Evolutionary conservation across 2,329 filamentous ascomycete genomes (phyloP), one percentile per base, ranked within the genome.

Genomic region (Cadophora malorum): DNA sequence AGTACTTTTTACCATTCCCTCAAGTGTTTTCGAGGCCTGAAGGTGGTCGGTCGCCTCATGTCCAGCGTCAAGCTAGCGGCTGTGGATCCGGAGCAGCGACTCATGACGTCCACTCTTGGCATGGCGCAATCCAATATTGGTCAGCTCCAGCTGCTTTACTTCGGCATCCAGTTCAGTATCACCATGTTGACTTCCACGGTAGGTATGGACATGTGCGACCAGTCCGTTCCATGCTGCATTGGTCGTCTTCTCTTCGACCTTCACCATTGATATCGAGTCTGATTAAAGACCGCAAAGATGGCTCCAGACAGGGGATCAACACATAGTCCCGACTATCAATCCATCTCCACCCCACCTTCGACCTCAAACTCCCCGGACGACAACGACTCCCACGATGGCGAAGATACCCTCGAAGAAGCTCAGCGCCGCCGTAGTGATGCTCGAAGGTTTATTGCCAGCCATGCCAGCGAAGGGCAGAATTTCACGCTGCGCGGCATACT

Each of bases 401-500:
- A 61, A 16, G 62, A 49, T 33, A 31, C 49, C 33, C 33, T 65
- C 38, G 38, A 49, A 41, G 16, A 61, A 47, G 25, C 23, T 35
- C 62, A 67, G 31, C 70, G 76, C 25, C 70, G 73, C 23, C 71
- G 70, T 45, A 78, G 73, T 63, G 73, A 77, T 21, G 73, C 71
- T 25, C 71, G 72, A 21, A 65, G 69, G 62, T 78, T 74, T 58
- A 74, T 78, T 56, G 71, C 73, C 19, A 68, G 64, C 55, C 74
- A 75, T 76, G 75, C 74, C 9, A 68, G 67, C 23, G 77, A 79
- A 68, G 76, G 76, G 45, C 87, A 87, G 58, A 94, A 93, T 81
- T 97, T 99, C 81, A 98, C 96, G 0, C 67, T 90, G 31, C 90
- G 96, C 66, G 93, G 93, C 62, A 85, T 98, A 49, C 77, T 88